Conservation (phyloP, 2,329 filamentous ascomycete genomes). For the Colletotrichum higginsianum region DNA sequence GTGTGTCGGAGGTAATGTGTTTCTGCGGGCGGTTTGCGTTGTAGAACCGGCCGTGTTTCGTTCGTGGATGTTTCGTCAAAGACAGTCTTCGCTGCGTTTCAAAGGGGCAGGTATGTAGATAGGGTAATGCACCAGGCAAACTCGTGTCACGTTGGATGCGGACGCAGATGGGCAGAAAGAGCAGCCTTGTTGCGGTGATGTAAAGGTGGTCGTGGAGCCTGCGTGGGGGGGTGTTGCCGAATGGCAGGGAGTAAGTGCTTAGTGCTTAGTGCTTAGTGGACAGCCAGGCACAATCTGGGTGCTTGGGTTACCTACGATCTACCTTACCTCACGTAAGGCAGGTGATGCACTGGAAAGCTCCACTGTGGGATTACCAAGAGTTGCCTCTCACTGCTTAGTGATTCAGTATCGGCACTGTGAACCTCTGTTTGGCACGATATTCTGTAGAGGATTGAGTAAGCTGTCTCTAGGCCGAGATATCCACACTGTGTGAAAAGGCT, state of each 20-base stretch:
- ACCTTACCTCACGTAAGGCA: conserved; percentile 24
- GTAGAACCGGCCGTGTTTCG: conserved; percentile 22
- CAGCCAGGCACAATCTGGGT: conserved; percentile 4
- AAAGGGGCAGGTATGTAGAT: neutral
- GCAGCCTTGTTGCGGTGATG: conserved; percentile 38
- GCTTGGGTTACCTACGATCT: neutral
- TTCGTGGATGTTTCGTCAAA: conserved; percentile 41
- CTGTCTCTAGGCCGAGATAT: rapidly evolving
- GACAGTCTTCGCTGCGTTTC: conserved; percentile 43
- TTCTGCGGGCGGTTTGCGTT: conserved; percentile 4
- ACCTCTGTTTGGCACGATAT: rapidly evolving
- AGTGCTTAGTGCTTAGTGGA: conserved; percentile 30
- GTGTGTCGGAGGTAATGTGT: conserved; percentile 21
- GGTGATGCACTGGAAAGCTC: conserved; percentile 1
- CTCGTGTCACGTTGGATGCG: conserved; percentile 28
- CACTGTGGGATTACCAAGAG: conserved; percentile 28
- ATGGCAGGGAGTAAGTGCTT: conserved; percentile 28
- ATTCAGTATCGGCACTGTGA: neutral
- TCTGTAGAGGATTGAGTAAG: neutral
- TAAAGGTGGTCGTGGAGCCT: conserved; percentile 35
- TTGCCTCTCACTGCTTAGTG: conserved; percentile 19
- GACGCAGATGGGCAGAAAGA: conserved; percentile 24
- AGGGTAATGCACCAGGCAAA: conserved; percentile 36
- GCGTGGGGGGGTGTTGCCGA: conserved; percentile 35
- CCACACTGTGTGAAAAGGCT: conserved; percentile 3